A percentile compares a stretch with the other conserved stretches of the same genome.
phyloP scores from a whole-genome alignment of 129 eudicot species.

The Pittosporum tobira region DNA sequence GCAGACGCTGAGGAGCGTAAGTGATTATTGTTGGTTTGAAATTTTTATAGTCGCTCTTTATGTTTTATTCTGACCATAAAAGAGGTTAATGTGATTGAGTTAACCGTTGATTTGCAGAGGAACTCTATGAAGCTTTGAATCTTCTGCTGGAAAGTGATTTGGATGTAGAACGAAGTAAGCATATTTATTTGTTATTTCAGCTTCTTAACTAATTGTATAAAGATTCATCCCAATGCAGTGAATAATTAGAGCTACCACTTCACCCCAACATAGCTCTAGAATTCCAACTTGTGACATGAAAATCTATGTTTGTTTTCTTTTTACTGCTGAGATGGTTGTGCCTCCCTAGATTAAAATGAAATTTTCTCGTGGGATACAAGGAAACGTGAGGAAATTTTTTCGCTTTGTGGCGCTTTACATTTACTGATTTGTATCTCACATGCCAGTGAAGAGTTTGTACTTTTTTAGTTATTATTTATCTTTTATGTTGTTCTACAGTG shows the following conservation, averaged over 20 bases:
- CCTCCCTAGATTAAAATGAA: not conserved
- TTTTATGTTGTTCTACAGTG: constrained; percentile 34
- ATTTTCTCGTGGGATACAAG: not conserved
- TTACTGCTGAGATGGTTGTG: not conserved
- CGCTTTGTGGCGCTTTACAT: not conserved
- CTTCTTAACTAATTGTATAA: not conserved
- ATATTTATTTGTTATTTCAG: constrained; percentile 2
- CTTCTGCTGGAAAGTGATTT: constrained; percentile 81
- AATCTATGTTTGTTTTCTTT: not conserved
- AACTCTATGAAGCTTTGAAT: constrained; percentile 71
- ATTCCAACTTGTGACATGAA: not conserved
- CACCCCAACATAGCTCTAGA: not conserved
- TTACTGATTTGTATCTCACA: constrained; percentile 1
- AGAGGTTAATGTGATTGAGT: constrained; percentile 11
- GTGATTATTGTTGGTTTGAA: constrained; percentile 19
- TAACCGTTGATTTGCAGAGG: constrained; percentile 57
- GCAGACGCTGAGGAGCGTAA: constrained; percentile 90
- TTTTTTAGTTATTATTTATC: not conserved
- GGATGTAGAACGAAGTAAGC: constrained; percentile 63
- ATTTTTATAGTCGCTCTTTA: not conserved
- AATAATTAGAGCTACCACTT: not conserved
- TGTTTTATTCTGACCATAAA: not conserved
- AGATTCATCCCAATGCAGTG: not conserved
- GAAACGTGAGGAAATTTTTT: not conserved
- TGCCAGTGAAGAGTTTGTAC: not conserved